These are phyloP conservation scores for Priceomyces castillae DNA, from an alignment of 805 yeast species.

Conservation along the genomic window DNA sequence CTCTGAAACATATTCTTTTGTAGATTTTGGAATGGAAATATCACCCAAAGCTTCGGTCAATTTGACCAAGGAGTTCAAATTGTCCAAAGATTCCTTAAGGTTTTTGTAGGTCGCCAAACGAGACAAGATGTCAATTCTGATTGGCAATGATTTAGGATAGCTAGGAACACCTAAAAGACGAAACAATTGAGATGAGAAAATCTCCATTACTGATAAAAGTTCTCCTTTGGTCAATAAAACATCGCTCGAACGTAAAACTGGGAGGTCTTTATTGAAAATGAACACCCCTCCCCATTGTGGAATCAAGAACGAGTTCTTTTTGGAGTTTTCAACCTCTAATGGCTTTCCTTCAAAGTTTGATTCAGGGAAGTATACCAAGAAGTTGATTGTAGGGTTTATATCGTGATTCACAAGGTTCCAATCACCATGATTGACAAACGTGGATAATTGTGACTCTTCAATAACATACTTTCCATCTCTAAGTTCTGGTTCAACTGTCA, in stretches of 20 bases:
- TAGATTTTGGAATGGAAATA: constrained; percentile 79
- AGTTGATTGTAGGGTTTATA: constrained; percentile 66
- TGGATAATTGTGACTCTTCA: constrained; percentile 56
- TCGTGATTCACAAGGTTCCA: constrained; percentile 67
- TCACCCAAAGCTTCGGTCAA: constrained; percentile 66
- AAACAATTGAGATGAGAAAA: constrained; percentile 73
- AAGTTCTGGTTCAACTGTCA: constrained; percentile 24
- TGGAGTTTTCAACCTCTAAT: constrained; percentile 45
- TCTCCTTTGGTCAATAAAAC: constrained; percentile 39
- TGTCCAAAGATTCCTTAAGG: constrained; percentile 60
- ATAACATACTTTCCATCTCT: constrained; percentile 25
- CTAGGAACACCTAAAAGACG: constrained; percentile 68
- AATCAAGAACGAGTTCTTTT: constrained; percentile 62
- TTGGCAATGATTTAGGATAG: constrained; percentile 54
- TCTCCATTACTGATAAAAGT: constrained; percentile 57
- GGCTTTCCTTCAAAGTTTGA: constrained; percentile 42
- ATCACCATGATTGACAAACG: constrained; percentile 80
- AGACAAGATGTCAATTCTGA: constrained; percentile 64
- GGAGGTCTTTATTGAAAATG: constrained; percentile 40
- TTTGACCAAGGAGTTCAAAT: constrained; percentile 68
- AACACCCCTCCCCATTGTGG: constrained; percentile 91
- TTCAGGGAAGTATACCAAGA: constrained; percentile 65
- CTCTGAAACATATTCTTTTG: constrained; percentile 52
- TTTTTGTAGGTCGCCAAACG: constrained; percentile 60
- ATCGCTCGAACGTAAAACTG: constrained; percentile 8